Conservation (phyloP, 1,139 yeast genomes). For the Candida tunisiensis region DNA sequence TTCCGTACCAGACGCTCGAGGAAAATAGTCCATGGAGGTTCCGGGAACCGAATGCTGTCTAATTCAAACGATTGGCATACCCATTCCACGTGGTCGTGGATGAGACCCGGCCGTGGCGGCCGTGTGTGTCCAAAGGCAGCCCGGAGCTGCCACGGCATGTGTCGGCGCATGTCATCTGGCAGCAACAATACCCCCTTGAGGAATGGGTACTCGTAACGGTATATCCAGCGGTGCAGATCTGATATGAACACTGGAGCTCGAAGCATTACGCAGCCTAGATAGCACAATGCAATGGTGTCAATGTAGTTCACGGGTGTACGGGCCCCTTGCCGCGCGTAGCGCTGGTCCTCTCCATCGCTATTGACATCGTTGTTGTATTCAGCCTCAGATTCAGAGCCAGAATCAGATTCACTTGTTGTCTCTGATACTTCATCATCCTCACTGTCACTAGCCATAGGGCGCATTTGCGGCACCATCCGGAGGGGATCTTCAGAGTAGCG, state of each 20-base stretch:
- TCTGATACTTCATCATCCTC: background rate
- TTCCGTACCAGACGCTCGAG: constrained; percentile 11
- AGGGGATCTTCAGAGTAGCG: constrained; percentile 1
- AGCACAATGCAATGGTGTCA: constrained; percentile 9
- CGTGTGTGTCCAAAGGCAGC: background rate
- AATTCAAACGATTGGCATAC: background rate
- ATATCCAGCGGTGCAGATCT: constrained; percentile 15
- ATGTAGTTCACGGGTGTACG: constrained; percentile 1
- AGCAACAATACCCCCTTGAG: constrained; percentile 7
- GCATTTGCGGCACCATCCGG: too few relatives aligned
- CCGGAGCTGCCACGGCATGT: constrained; percentile 4
- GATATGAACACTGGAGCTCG: constrained; percentile 11
- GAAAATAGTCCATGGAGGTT: constrained; percentile 9
- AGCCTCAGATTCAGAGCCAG: background rate
- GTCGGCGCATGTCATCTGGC: constrained; percentile 7
- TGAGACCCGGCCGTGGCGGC: background rate
- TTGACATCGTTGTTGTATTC: constrained; percentile 1
- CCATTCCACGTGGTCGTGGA: background rate
- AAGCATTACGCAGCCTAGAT: constrained; percentile 10
- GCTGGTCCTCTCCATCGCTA: background rate
- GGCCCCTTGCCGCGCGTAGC: background rate
- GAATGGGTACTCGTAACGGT: constrained; percentile 11
- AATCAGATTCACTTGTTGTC: too few relatives aligned
- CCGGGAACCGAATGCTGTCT: constrained; percentile 7
- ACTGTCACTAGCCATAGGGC: constrained; percentile 2